Evolutionary conservation across 306 rosid genomes (phyloP).

Genomic region (Ammopiptanthus mongolicus): DNA sequence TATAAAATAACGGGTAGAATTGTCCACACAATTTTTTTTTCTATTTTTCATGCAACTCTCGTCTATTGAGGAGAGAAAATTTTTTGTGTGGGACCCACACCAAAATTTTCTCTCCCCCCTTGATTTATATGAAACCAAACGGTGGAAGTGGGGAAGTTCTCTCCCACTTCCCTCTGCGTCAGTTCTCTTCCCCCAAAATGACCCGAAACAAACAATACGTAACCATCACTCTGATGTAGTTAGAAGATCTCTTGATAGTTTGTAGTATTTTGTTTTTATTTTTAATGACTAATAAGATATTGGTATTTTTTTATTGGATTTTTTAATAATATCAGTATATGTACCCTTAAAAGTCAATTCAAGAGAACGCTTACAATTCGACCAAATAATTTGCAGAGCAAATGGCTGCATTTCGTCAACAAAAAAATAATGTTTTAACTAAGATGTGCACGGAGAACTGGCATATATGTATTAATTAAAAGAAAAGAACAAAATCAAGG

Average conservation of each 20-base stretch:
- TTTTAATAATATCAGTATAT: background rate
- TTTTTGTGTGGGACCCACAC: no score
- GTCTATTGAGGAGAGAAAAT: no score
- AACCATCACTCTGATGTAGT: background rate
- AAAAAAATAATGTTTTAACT: background rate
- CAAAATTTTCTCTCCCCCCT: no score
- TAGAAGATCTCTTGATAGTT: background rate
- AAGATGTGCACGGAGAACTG: background rate
- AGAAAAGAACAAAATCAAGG: background rate
- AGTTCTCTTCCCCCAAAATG: no score
- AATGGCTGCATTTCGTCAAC: slow-evolving; percentile 12
- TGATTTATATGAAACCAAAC: no score
- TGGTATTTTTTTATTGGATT: background rate
- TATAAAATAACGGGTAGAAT: no score
- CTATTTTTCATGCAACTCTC: no score
- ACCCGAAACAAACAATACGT: no score
- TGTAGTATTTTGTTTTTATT: background rate
- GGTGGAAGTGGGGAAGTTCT: no score
- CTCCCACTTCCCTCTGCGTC: no score
- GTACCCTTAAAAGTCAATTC: background rate
- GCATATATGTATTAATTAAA: background rate
- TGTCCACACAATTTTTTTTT: no score
- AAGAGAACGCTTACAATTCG: background rate
- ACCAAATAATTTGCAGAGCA: slow-evolving; percentile 8
- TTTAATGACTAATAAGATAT: no score